Base-by-base conservation (phyloP, 306 rosid genomes). In the Cyamopsis tetragonoloba region DNA sequence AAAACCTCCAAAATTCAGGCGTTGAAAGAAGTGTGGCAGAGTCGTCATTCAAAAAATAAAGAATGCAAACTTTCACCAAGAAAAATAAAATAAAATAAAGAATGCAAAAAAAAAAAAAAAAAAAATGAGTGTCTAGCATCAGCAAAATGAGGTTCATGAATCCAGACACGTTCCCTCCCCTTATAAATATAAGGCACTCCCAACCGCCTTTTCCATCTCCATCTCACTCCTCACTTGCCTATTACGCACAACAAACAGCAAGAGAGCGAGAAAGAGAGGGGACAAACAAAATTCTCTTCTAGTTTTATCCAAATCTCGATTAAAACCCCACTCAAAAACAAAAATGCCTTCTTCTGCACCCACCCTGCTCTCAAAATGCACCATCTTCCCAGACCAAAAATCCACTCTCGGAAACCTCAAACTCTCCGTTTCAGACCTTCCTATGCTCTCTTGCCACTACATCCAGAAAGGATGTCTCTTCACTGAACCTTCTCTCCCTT, bases 401-500 rank as follows among this genome's bases (percentile, higher is more conserved):
- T 92, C 96, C 24, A 23, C 79, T 3, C 13, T 87, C 2, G 49
- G 37, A n/a, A 77, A 80, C 73, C 79, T 92, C 5, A 84, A 84
- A 74, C 98, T 92, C 81, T 87, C 96, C 14, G 92, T 92, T 56
- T 92, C 98, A 10, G 98, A 92, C 72, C 95, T 92, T 6, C 87
- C 96, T 22, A 92, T 92, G 96, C 82, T 92, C 4, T 92, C 98
- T 8, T 85, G 96, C 60, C 95, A 92, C 74, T 93, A 93, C 68
- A 93, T 93, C 80, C 98, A 93, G 47, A 93, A 93, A 27, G 98
- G 98, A 0, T 75, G 88, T 49, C 91, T 93, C 76, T 93, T 92
- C 81, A 76, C 96, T 6, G 70, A 65, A 28, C 89, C 89, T 1
- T 72, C 81, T 11, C 19, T 78, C 4, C 83, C 91, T 0, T 18